Percentiles rank a stretch among this genome's conserved stretches.
Conservation (phyloP, 192 early-diverging fungal genomes). For the Cladochytrium replicatum region DNA sequence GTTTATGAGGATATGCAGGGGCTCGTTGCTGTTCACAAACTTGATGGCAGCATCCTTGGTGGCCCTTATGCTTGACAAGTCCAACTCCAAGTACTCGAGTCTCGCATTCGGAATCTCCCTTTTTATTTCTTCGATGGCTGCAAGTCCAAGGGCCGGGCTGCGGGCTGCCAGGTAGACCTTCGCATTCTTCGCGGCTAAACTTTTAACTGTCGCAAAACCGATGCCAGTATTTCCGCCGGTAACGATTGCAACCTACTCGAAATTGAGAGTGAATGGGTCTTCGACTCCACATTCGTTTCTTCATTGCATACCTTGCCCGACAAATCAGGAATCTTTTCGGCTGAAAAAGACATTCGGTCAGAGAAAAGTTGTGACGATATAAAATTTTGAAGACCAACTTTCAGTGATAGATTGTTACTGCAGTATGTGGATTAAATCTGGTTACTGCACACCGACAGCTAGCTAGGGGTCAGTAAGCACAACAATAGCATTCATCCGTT, state of each 20-base stretch:
- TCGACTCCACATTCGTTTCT: no score
- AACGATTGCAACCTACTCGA: slow-evolving; percentile 17
- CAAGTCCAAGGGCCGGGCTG: slow-evolving; percentile 3
- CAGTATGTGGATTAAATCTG: no score
- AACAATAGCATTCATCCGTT: no score
- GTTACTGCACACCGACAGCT: no score
- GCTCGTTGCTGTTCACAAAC: slow-evolving; percentile 8
- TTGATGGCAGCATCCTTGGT: slow-evolving; percentile 8
- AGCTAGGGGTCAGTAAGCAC: no score
- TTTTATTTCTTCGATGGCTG: slow-evolving; percentile 14
- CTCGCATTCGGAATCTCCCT: slow-evolving; percentile 1
- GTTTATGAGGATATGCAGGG: slow-evolving; percentile 28
- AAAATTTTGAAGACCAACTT: no score
- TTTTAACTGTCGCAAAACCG: slow-evolving; percentile 9
- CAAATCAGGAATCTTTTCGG: no score
- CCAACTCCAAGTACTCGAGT: slow-evolving; percentile 28
- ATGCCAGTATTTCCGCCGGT: slow-evolving; percentile 35
- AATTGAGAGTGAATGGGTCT: no score
- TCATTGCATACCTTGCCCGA: no score
- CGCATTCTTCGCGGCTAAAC: slow-evolving; percentile 18
- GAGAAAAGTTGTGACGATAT: no score
- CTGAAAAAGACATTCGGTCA: no score
- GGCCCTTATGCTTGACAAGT: slow-evolving; percentile 19
- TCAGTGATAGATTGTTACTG: no score
- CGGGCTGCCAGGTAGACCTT: slow-evolving; percentile 18